These are phyloP conservation scores for Paracamarosporium sp. DNA, from an alignment of 2,329 filamentous ascomycete genomes.

Conservation along the genomic window DNA sequence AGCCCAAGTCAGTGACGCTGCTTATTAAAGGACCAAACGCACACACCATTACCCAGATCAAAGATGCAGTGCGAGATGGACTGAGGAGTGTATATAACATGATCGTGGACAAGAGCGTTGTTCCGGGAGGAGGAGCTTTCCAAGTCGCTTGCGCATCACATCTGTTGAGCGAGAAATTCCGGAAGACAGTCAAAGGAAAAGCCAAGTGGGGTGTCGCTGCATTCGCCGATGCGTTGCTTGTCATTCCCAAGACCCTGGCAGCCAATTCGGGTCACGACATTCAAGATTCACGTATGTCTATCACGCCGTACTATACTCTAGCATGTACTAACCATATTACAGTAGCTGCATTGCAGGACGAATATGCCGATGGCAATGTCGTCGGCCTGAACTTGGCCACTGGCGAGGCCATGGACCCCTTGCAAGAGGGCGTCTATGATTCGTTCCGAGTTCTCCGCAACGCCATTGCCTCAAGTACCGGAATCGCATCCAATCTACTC, in stretches of 20 bases:
- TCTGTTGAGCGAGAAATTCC: slow-evolving; percentile 84
- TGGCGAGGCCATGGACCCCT: slow-evolving; percentile 93
- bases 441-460: slow-evolving; percentile 95
- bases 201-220: slow-evolving; percentile 94
- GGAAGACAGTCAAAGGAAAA: slow-evolving; percentile 94
- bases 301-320: slow-evolving; percentile 4
- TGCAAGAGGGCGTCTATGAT: slow-evolving; percentile 91
- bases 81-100: slow-evolving; percentile 98
- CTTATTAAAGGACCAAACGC: slow-evolving; percentile 97
- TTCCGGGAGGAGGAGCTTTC: slow-evolving; percentile 94
- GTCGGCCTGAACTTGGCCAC: slow-evolving; percentile 87
- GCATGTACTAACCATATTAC: slow-evolving; percentile 20
- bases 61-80: slow-evolving; percentile 93
- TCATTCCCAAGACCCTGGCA: slow-evolving; percentile 97
- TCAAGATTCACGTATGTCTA: slow-evolving; percentile 83
- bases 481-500: slow-evolving; percentile 93
- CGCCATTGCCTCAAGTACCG: slow-evolving; percentile 89
- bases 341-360: slow-evolving; percentile 89
- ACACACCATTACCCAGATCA: slow-evolving; percentile 96
- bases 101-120: slow-evolving; percentile 96
- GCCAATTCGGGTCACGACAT: slow-evolving; percentile 97
- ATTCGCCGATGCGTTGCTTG: slow-evolving; percentile 90
- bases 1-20: slow-evolving; percentile 95
- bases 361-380: slow-evolving; percentile 80
- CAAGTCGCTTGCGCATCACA: slow-evolving; percentile 91